phyloP scores from a whole-genome alignment of 352 stramenopile species.

The Phytophthora citrophthora region DNA sequence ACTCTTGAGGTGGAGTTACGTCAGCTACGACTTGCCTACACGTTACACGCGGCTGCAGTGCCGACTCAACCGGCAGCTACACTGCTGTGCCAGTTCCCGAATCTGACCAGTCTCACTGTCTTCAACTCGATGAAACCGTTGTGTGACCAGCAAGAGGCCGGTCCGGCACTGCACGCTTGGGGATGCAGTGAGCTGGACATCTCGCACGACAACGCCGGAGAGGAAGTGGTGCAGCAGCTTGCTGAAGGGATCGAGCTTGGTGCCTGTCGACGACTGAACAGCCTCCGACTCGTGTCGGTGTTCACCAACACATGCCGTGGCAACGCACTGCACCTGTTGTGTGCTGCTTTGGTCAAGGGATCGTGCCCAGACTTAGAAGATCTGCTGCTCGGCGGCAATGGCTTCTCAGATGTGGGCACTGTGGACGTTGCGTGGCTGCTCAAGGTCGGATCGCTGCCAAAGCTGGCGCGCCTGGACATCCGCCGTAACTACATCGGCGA shows the following conservation, averaged over 20 bases:
- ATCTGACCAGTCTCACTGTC: constrained; percentile 64
- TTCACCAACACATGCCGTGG: constrained; percentile 83
- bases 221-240: constrained; percentile 71
- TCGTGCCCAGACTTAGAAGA: constrained; percentile 69
- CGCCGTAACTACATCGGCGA: constrained; percentile 86
- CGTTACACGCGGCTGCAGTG: constrained; percentile 21
- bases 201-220: constrained; percentile 74
- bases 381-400: constrained; percentile 75
- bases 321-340: constrained; percentile 74
- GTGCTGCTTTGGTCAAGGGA: constrained; percentile 68
- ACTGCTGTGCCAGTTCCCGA: constrained; percentile 61
- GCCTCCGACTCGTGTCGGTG: constrained; percentile 71
- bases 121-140: constrained; percentile 62
- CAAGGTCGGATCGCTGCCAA: constrained; percentile 65
- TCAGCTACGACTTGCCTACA: constrained; percentile 55
- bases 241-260: constrained; percentile 70
- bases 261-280: constrained; percentile 58
- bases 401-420: constrained; percentile 76
- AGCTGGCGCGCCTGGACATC: constrained; percentile 73
- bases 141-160: constrained; percentile 56
- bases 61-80: constrained; percentile 35
- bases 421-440: constrained; percentile 78
- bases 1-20: constrained; percentile 62
- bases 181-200: constrained; percentile 82
- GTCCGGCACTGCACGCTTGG: constrained; percentile 74